phyloP scores from a whole-genome alignment of 805 yeast species.

The Candida sonorensis region DNA sequence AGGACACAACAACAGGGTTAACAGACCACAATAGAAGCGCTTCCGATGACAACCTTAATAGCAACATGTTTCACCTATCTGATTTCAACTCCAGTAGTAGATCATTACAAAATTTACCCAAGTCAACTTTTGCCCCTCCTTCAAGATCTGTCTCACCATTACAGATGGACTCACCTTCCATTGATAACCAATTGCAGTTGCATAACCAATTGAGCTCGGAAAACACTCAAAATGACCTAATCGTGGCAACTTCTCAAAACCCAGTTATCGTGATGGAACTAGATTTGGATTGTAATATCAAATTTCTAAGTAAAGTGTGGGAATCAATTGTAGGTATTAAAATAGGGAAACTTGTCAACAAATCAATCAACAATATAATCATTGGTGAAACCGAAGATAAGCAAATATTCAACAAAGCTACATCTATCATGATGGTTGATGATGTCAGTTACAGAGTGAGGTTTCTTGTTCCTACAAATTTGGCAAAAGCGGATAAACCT shows the following conservation, averaged over 20 bases:
- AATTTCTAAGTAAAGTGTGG: conserved; percentile 74
- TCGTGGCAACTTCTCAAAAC: conserved; percentile 58
- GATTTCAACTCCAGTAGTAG: no score
- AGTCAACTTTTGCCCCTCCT: no score
- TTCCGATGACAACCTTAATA: no score
- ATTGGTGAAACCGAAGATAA: conserved; percentile 61
- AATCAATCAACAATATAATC: conserved; percentile 57
- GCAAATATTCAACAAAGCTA: conserved; percentile 62
- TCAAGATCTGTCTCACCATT: conserved; percentile 17
- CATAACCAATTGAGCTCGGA: conserved; percentile 4
- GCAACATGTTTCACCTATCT: no score
- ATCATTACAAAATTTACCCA: no score
- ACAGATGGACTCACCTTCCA: conserved; percentile 8
- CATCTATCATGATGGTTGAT: conserved; percentile 61
- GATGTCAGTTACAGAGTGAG: conserved; percentile 74
- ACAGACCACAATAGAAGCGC: no score
- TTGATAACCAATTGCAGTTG: conserved; percentile 7
- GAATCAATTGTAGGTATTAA: conserved; percentile 66
- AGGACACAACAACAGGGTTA: no score
- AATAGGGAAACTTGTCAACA: conserved; percentile 43
- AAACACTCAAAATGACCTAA: conserved; percentile 33
- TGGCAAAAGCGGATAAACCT: no score
- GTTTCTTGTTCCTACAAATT: conserved; percentile 43
- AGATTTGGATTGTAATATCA: conserved; percentile 72
- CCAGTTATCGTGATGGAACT: conserved; percentile 81